Base-by-base conservation (phyloP, 352 stramenopile species). In the Pythium chondricola region DNA sequence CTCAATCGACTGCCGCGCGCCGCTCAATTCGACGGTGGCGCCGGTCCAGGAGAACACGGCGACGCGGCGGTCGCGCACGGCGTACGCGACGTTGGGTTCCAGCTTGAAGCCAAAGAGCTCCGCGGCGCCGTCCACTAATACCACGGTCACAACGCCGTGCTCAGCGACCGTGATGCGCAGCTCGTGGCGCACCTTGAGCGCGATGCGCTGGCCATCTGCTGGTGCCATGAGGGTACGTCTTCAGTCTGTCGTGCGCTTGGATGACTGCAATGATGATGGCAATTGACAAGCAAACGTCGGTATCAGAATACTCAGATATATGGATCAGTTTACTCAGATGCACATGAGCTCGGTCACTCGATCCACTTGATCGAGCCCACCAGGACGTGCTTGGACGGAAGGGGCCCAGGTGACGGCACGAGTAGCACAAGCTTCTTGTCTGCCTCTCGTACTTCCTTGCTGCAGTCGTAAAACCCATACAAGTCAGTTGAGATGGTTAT, bases 291-390 rank as follows among this genome's bases (percentile, higher is more conserved):
- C n/a, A n/a, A n/a, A n/a, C n/a, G n/a, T n/a, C n/a, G n/a, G n/a
- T n/a, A n/a, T n/a, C n/a, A n/a, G n/a, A n/a, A n/a, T n/a, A n/a
- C n/a, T n/a, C n/a, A n/a, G n/a, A n/a, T n/a, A n/a, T n/a, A n/a
- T 27, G 24, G n/a, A 10, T 45, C 5, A 20, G n/a, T 37, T n/a
- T n/a, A n/a, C n/a, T n/a, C n/a, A n/a, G n/a, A n/a, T n/a, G n/a
- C n/a, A n/a, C n/a, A n/a, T n/a, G n/a, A n/a, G n/a, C n/a, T 21
- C 5, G 21, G 14, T 61, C 61, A 92, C 43, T 92, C 80, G 61
- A 89, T 85, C 77, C 80, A 92, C 56, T 92, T 92, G 55, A 92
- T 87, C 16, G 83, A 91, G 17, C 83, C 80, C 7, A 92, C 40
- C 21, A 94, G 40, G 7, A 94, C 48, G 56, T 89, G 86, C 36